phyloP scores from a whole-genome alignment of 192 early-diverging fungal genomes.

The Podila clonocystis region DNA sequence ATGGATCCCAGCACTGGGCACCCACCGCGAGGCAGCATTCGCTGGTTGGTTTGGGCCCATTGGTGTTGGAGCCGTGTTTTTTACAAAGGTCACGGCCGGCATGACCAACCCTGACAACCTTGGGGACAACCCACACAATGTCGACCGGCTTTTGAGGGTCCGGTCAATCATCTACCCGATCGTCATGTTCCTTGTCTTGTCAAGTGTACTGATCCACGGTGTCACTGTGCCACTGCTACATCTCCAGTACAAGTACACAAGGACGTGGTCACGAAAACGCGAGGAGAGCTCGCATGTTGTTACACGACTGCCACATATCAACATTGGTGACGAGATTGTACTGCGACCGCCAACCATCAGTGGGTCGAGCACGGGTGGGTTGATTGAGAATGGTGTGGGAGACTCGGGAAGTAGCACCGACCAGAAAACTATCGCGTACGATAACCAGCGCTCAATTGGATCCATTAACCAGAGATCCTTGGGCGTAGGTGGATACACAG shows the following conservation, averaged over 20 bases:
- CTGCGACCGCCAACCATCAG: constrained; percentile 25
- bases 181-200: constrained; percentile 77
- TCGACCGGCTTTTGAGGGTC: constrained; percentile 22
- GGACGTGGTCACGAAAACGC: constrained; percentile 43
- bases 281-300: constrained; percentile 43
- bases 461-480: constrained; percentile 5
- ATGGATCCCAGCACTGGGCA: constrained; percentile 72
- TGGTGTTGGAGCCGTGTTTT: constrained; percentile 61
- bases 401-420: neutral
- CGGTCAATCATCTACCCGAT: constrained; percentile 59
- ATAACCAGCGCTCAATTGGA: constrained; percentile 15
- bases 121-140: constrained; percentile 29
- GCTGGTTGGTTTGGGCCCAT: constrained; percentile 95
- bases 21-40: constrained; percentile 77
- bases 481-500: neutral
- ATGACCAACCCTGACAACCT: constrained; percentile 31
- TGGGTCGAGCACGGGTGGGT: constrained; percentile 9
- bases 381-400: constrained; percentile 4
- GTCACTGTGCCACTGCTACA: constrained; percentile 69
- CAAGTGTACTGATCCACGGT: constrained; percentile 88
- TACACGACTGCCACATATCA: constrained; percentile 40
- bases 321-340: constrained; percentile 45
- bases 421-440: constrained; percentile 7
- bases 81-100: constrained; percentile 43
- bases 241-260: constrained; percentile 49